phyloP scores from a whole-genome alignment of 2,329 filamentous ascomycete genomes.

The Neopestalotiopsis rosae region DNA sequence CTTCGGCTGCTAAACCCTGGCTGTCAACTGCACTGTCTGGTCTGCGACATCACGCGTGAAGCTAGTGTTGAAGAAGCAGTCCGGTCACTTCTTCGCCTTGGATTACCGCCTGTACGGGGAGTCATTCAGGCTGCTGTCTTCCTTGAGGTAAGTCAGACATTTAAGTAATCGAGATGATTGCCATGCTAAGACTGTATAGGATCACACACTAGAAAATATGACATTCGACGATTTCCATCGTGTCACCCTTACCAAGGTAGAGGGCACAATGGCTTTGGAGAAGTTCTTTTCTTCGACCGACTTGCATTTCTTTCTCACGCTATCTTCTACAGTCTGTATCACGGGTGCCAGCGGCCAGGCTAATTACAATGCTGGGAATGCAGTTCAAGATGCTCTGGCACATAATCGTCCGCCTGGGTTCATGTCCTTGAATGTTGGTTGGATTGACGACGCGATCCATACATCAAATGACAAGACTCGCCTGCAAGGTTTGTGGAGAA shows the following conservation, averaged over 20 bases:
- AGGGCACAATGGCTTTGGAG: not conserved
- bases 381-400: constrained; percentile 25
- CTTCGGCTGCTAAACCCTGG: constrained; percentile 18
- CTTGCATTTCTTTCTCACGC: constrained; percentile 22
- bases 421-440: constrained; percentile 21
- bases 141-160: constrained; percentile 20
- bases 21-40: constrained; percentile 20
- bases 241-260: not conserved
- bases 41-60: constrained; percentile 20
- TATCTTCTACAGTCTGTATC: constrained; percentile 20
- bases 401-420: constrained; percentile 14
- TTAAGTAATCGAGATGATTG: not conserved
- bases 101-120: constrained; percentile 22
- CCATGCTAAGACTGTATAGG: not conserved
- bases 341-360: constrained; percentile 22
- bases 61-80: constrained; percentile 5
- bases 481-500: not conserved
- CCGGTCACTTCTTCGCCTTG: constrained; percentile 2
- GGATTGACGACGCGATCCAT: constrained; percentile 23
- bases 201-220: not conserved
- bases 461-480: constrained; percentile 18
- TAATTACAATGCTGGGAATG: constrained; percentile 25
- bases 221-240: not conserved
- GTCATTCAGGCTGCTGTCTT: constrained; percentile 23
- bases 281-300: not conserved